A percentile compares a stretch with the other conserved stretches of the same genome.
Evolutionary conservation across 2,329 filamentous ascomycete species (phyloP).

Genomic region (Stachybotrys elegans): DNA sequence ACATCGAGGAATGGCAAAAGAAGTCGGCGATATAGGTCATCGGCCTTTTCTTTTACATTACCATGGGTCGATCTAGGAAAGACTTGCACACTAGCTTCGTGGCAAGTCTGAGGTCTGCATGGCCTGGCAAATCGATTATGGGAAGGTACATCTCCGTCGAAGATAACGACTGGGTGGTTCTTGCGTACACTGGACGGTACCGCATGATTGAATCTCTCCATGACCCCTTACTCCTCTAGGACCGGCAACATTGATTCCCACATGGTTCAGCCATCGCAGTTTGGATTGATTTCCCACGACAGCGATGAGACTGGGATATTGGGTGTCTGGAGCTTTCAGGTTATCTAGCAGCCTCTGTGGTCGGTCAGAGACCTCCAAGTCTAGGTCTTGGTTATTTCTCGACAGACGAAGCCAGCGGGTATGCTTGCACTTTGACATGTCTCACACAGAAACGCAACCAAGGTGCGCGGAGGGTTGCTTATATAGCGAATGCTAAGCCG

Average conservation of each 20-base stretch:
- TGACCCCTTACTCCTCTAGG: constrained; percentile 1
- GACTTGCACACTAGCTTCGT: background rate
- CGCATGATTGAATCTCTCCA: constrained; percentile 3
- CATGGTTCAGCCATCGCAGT: background rate
- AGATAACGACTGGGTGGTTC: constrained; percentile 1
- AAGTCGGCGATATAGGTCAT: constrained; percentile 2
- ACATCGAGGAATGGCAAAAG: constrained; percentile 4
- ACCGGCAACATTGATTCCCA: background rate
- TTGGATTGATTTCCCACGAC: constrained; percentile 5
- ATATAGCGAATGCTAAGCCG: no score
- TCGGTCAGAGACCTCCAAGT: constrained; percentile 5
- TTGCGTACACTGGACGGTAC: background rate
- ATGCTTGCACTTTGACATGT: constrained; percentile 6
- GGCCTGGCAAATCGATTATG: constrained; percentile 3
- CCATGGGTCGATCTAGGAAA: background rate
- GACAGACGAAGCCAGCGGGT: constrained; percentile 3
- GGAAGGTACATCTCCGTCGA: constrained; percentile 5
- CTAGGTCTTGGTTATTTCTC: constrained; percentile 1
- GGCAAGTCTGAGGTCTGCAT: constrained; percentile 1
- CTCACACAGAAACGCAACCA: no score
- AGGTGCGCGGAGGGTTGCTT: no score
- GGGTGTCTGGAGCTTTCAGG: constrained; percentile 3
- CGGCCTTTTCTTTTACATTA: background rate
- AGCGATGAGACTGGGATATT: background rate
- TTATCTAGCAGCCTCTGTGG: constrained; percentile 3